Evolutionary conservation across 1,284 basidiomycete genomes (phyloP).

Genomic region (Ceratobasidium sp.): DNA sequence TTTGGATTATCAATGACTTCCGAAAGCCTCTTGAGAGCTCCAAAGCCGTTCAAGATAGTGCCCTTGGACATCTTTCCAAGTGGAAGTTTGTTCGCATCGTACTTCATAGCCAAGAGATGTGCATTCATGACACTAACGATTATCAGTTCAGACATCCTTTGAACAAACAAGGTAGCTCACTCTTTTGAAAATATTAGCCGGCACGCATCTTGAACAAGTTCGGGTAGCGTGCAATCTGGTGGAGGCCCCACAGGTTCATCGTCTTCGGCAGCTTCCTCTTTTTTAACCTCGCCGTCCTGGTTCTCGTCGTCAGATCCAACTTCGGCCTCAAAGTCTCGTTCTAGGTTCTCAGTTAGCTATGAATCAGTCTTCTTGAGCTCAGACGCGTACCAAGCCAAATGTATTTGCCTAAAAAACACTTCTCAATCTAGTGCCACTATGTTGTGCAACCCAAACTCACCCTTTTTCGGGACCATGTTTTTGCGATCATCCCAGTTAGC

Average conservation of each 20-base stretch:
- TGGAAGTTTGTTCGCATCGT: slow-evolving; percentile 72
- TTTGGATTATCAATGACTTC: slow-evolving; percentile 42
- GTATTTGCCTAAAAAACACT: slow-evolving; percentile 58
- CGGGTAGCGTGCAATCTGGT: slow-evolving; percentile 59
- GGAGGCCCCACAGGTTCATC: slow-evolving; percentile 49
- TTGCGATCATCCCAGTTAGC: slow-evolving; percentile 61
- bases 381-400: slow-evolving; percentile 60
- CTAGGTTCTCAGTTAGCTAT: slow-evolving; percentile 47
- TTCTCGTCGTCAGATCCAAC: slow-evolving; percentile 40
- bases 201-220: slow-evolving; percentile 48
- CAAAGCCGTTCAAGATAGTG: slow-evolving; percentile 52
- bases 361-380: background rate
- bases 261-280: slow-evolving; percentile 45
- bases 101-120: slow-evolving; percentile 70
- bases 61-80: slow-evolving; percentile 55
- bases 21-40: slow-evolving; percentile 60
- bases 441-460: slow-evolving; percentile 47
- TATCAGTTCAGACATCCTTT: background rate
- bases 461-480: slow-evolving; percentile 63
- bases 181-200: slow-evolving; percentile 49
- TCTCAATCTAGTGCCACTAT: slow-evolving; percentile 1
- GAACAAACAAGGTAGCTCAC: slow-evolving; percentile 47
- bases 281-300: slow-evolving; percentile 54
- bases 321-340: slow-evolving; percentile 57
- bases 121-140: slow-evolving; percentile 60